A percentile compares a stretch with the other conserved stretches of the same genome.
Evolutionary conservation across 2,329 filamentous ascomycete species (phyloP).

Genomic region (Apiospora saccharicola): DNA sequence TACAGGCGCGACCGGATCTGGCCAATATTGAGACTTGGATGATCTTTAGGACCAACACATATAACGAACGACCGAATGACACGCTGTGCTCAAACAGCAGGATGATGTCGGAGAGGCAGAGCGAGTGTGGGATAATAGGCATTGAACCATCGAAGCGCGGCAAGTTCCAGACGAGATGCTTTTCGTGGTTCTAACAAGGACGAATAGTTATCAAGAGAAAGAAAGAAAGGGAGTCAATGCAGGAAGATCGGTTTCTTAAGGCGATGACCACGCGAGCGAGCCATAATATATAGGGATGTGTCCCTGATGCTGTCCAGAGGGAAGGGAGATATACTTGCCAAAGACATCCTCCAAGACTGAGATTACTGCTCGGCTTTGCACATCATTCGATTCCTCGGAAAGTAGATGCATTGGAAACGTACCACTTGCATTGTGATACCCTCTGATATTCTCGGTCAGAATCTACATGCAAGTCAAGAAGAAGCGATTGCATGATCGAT

Average conservation of each 20-base stretch:
- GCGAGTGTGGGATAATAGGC: not conserved
- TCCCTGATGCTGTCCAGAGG: not conserved
- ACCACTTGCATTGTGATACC: constrained; percentile 1
- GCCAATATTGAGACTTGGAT: no score
- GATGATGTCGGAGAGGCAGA: not conserved
- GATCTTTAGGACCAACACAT: not conserved
- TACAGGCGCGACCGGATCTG: not conserved
- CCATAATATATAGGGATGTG: not conserved
- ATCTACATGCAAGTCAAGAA: not conserved
- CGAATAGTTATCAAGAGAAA: not conserved
- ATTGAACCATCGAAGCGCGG: not conserved
- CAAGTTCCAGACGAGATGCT: not conserved
- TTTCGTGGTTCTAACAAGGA: no score
- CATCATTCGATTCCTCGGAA: constrained; percentile 1
- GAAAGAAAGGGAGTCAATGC: not conserved
- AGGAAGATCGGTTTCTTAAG: not conserved
- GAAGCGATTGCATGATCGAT: not conserved
- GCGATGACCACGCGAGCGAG: not conserved
- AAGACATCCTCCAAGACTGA: not conserved
- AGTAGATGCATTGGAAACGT: not conserved
- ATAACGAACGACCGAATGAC: not conserved
- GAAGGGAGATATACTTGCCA: not conserved
- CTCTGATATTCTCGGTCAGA: not conserved
- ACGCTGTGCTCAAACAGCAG: not conserved
- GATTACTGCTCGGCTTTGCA: not conserved